Evolutionary conservation across 164 flowering plant species (phyloP), one percentile per base, ranked within the genome.

Genomic region (Taxillus chinensis): DNA sequence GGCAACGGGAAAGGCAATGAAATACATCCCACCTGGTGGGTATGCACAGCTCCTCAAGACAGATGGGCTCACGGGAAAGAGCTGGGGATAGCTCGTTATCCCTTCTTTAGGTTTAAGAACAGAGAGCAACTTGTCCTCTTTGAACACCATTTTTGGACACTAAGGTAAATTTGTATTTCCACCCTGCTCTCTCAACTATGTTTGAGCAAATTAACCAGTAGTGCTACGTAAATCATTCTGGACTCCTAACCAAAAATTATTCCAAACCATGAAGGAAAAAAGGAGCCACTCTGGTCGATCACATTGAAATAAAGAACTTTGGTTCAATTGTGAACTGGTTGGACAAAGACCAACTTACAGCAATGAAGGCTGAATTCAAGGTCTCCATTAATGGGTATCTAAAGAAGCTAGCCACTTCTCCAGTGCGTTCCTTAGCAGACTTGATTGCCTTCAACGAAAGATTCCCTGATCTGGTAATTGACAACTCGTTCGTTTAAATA

Each of bases 1-100:
- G 8, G 85, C 83, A 27, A 90, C 93, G 0, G 57, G 5, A 41
- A 65, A 62, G 46, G 82, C 83, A 14, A 38, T 76, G 0, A 73
- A 75, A 39, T 76, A 55, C 68, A 85, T 90, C n/a, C 93, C 93
- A 2, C 2, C 9, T 6, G 84, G 88, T 50, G 93, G 96, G 4
- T 90, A 86, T 62, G 63, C 27, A 15, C 83, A 80, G 45, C 86
- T 79, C 58, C 82, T 87, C 10, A 83, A 79, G 11, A 45, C 7
- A 5, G 62, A 80, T 65, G 89, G 95, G 40, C 83, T 90, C n/a
- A 63, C 46, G 41, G 83, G 82, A 15, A 86, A 84, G 73, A 76
- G 86, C 5, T 83, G 41, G 93, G 88, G 3, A 60, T 79, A 0
- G 75, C 76, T 27, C 72, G 73, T 41, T 41, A 64, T 15, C 75